phyloP scores from a whole-genome alignment of 371 early-diverging fungal species.

The Capillidium rhysosporum region DNA sequence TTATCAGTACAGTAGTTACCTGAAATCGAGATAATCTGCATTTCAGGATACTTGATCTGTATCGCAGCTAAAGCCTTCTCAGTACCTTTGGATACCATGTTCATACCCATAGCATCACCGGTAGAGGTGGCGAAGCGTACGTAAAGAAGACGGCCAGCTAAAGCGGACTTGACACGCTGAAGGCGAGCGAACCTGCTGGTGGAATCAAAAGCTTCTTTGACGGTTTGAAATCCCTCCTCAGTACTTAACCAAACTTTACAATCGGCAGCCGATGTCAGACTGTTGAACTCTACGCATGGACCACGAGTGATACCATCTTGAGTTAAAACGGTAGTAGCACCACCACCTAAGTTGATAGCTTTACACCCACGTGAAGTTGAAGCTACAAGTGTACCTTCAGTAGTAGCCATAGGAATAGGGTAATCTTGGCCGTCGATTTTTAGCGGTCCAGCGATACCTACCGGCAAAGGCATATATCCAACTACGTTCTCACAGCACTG shows the following conservation, averaged over 20 bases:
- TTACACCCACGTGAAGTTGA: slow-evolving; percentile 93
- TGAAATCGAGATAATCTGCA: slow-evolving; percentile 63
- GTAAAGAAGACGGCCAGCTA: slow-evolving; percentile 68
- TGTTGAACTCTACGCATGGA: slow-evolving; percentile 74
- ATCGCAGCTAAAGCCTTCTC: slow-evolving; percentile 54
- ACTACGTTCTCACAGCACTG: slow-evolving; percentile 95
- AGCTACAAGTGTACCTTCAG: slow-evolving; percentile 91
- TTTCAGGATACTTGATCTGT: slow-evolving; percentile 37
- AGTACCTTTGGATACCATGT: slow-evolving; percentile 96
- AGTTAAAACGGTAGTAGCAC: slow-evolving; percentile 65
- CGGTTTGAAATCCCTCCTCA: slow-evolving; percentile 28
- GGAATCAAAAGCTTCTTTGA: slow-evolving; percentile 65
- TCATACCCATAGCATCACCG: slow-evolving; percentile 99
- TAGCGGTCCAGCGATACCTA: slow-evolving; percentile 83
- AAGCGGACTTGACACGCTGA: slow-evolving; percentile 53
- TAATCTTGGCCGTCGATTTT: slow-evolving; percentile 52
- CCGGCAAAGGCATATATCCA: slow-evolving; percentile 85
- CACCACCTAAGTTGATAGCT: slow-evolving; percentile 78
- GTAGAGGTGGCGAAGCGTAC: slow-evolving; percentile 81
- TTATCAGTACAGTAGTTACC: slow-evolving; percentile 97
- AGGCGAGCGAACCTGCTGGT: slow-evolving; percentile 81
- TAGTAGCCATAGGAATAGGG: slow-evolving; percentile 92
- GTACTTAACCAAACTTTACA: slow-evolving; percentile 59
- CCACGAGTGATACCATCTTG: slow-evolving; percentile 90
- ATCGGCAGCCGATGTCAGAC: slow-evolving; percentile 35